phyloP scores from a whole-genome alignment of 441 rosid genomes.

The Breynia disticha region DNA sequence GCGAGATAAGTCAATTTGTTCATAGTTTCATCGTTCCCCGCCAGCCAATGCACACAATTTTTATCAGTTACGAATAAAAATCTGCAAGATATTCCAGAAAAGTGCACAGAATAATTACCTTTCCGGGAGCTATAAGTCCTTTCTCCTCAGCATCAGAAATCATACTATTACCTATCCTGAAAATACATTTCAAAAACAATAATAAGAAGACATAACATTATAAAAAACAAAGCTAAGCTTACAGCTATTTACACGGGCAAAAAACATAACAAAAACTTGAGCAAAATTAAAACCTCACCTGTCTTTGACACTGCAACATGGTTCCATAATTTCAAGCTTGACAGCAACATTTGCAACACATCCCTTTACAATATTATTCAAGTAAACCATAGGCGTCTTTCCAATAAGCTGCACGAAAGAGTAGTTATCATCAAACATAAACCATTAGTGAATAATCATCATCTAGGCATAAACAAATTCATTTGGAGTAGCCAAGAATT shows the following conservation, averaged over 20 bases:
- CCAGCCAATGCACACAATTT: no score
- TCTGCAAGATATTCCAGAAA: neutral
- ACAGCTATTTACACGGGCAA: neutral
- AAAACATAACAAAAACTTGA: neutral
- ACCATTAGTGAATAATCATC: neutral
- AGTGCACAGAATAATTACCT: slow-evolving; percentile 34
- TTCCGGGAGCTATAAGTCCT: slow-evolving; percentile 87
- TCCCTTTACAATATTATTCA: slow-evolving; percentile 76
- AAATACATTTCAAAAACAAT: slow-evolving; percentile 17
- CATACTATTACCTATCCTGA: slow-evolving; percentile 97
- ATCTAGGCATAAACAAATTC: neutral
- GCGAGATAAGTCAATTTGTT: no score
- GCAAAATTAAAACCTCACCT: slow-evolving; percentile 32
- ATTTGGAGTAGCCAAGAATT: no score
- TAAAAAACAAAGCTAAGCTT: neutral
- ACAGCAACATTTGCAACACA: slow-evolving; percentile 83
- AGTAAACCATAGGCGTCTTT: slow-evolving; percentile 92
- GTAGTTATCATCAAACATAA: slow-evolving; percentile 9
- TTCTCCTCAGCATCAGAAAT: slow-evolving; percentile 81
- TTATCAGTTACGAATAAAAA: no score
- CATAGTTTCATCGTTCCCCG: no score
- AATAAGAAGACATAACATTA: neutral
- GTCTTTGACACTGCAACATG: slow-evolving; percentile 97
- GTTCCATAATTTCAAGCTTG: slow-evolving; percentile 97
- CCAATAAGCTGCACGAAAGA: slow-evolving; percentile 66